Evolutionary conservation across 2,329 filamentous ascomycete species (phyloP), one percentile per base, ranked within the genome.

Genomic region (Diplodia sapinea): DNA sequence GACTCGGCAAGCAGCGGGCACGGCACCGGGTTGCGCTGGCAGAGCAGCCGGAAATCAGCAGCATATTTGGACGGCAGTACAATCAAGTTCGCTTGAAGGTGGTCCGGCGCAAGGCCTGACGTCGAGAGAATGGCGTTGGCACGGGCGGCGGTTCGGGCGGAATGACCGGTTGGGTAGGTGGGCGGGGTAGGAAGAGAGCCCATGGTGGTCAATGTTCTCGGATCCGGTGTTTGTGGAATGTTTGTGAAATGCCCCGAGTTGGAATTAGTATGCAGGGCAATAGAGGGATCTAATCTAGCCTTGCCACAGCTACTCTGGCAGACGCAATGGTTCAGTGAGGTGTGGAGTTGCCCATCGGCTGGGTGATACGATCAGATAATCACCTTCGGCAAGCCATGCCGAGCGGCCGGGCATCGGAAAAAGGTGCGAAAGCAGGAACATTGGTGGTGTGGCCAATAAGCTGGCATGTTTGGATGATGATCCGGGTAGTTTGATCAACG

Each of bases 81-180:
- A 49, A 90, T 81, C 47, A 90, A 79, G 71, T 90, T 90, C 49
- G 87, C 87, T 79, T 89, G 87, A 15, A 89, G 77, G 71, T 85
- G 82, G 13, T 80, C 81, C 0, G 85, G 84, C 2, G 87, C 85
- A 1, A 87, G 77, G 13, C 87, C 86, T 0, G 86, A 82, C 1
- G 87, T 89, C 23, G 79, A 2, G 86, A 82, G 1, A 86, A 89
- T 31, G 78, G 77, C 40, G 75, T 76, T 54, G 77, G 79, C 72
- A 68, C 80, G 83, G 71, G 80, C 81, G 50, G 78, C 82, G 38
- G 82, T 79, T 67, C 81, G 83, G 71, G 80, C 79, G 38, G 80
- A 74, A 26, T 74, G 73, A 9, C 80, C 79, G 4, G 80, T 69
- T 31, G 57, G 56, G 38, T 47, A 55, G 36, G 11, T 8, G 40